Base-by-base conservation (phyloP, 495 filamentous ascomycete genomes). In the Oidiodendron maius region DNA sequence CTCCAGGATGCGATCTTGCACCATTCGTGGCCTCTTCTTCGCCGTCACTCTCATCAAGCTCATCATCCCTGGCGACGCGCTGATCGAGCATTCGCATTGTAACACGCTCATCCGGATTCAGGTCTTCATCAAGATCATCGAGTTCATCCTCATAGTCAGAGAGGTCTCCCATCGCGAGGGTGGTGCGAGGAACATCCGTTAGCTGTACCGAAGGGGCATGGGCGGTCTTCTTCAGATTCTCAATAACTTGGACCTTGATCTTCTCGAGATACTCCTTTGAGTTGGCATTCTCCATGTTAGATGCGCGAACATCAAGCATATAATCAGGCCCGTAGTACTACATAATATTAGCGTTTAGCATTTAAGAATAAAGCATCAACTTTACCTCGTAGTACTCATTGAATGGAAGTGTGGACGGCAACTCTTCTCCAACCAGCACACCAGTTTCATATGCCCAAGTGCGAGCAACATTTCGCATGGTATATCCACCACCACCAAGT, bases 201-300 rank as follows among this genome's bases (percentile, higher is more conserved):
- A 96, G 89, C 63, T 96, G 93, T 12, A 97, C 93, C 0, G 89
- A 95, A 0, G 94, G 93, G 0, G 85, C 89, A 57, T 89, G 86
- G 2, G 84, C 81, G 0, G 91, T 96, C 40, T 86, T 86, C 57
- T 84, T 84, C 3, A 99, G 78, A 58, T 99, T 99, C 48, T 95
- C 90, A 40, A 96, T 84, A 32, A 99, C 86, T 48, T 91, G 81
- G 17, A 74, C 80, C 61, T 89, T 91, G 66, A 99, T 99, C 71
- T 96, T 96, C 55, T 95, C 86, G 3, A 98, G 77, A 51, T 99
- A 99, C 57, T 97, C 93, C 50, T 71, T 76, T 24, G 87, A 90
- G 62, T 99, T 99, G 15, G 91, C 88, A 57, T 99, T 99, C 62
- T 99, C 93, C 93, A 97, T 99, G 55, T 99, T 99, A 3, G 89